Evolutionary conservation across 1,284 basidiomycete species (phyloP).

Genomic region (Hymenochaete sp.): DNA sequence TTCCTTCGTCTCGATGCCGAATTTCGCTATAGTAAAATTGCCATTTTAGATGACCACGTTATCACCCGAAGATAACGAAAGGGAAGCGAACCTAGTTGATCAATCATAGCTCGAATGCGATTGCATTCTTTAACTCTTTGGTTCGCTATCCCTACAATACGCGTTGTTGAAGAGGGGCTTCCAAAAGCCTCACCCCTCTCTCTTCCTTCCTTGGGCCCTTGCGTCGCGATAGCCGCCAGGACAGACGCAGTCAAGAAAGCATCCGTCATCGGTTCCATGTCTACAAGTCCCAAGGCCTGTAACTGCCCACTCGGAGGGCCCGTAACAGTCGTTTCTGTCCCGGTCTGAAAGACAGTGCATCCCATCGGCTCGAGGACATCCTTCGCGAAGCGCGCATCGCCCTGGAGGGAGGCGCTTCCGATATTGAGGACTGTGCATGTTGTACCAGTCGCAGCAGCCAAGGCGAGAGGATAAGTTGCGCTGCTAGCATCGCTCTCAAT

Average conservation of each 20-base stretch:
- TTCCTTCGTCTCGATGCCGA: slow-evolving; percentile 89
- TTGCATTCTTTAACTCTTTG: slow-evolving; percentile 99
- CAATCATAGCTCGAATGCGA: slow-evolving; percentile 93
- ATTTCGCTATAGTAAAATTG: slow-evolving; percentile 59
- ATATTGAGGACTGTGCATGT: slow-evolving; percentile 92
- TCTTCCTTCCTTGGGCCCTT: slow-evolving; percentile 35
- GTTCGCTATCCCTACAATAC: slow-evolving; percentile 94
- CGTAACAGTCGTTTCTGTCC: slow-evolving; percentile 83
- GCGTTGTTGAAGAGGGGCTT: slow-evolving; percentile 43
- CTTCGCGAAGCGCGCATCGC: slow-evolving; percentile 92
- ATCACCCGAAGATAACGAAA: too few species aligned
- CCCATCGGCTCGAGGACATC: slow-evolving; percentile 95
- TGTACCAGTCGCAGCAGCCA: slow-evolving; percentile 94
- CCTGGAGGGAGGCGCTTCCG: slow-evolving; percentile 85
- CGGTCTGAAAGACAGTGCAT: slow-evolving; percentile 83
- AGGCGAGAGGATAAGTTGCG: slow-evolving; percentile 94
- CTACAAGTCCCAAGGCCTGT: slow-evolving; percentile 78
- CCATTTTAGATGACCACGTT: too few species aligned
- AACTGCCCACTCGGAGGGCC: slow-evolving; percentile 81
- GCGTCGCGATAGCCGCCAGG: slow-evolving; percentile 78
- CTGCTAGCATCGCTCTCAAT: slow-evolving; percentile 96
- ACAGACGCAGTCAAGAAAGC: slow-evolving; percentile 95
- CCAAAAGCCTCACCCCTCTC: slow-evolving; percentile 25
- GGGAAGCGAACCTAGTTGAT: slow-evolving; percentile 68
- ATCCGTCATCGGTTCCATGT: slow-evolving; percentile 99